A percentile compares a stretch with the other conserved stretches of the same genome.
Evolutionary conservation across 23 red algal species (phyloP).

Genomic region (Chondrus crispus): DNA sequence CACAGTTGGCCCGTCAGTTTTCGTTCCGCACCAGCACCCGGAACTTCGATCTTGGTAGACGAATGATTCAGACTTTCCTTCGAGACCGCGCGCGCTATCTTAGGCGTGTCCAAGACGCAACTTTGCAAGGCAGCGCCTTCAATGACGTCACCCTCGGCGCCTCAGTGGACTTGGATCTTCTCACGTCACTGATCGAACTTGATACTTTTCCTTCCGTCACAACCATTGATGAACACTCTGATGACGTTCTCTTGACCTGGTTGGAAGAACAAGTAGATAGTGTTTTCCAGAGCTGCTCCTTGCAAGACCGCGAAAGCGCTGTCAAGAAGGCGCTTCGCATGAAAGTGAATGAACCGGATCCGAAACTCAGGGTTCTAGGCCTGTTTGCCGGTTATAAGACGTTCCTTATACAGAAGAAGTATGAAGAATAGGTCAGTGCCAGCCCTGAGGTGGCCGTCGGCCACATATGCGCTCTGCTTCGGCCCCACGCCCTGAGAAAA

Average conservation of each 20-base stretch:
- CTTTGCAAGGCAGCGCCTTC: not conserved
- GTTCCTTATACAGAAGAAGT: not conserved
- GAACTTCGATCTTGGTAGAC: not conserved
- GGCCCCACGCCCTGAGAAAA: not conserved
- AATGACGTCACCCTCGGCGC: not conserved
- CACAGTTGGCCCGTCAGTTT: not conserved
- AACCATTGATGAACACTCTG: not conserved
- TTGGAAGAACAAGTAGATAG: not conserved
- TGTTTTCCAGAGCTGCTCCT: not conserved
- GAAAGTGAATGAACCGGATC: not conserved
- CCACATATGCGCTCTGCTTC: not conserved
- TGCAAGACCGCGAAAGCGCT: not conserved
- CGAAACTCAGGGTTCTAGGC: not conserved
- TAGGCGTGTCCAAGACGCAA: not conserved
- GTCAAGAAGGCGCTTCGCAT: not conserved
- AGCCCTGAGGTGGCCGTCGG: not conserved
- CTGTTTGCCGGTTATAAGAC: not conserved
- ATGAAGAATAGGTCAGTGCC: not conserved
- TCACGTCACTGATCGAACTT: not conserved
- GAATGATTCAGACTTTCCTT: not conserved
- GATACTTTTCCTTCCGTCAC: not conserved
- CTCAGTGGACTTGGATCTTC: not conserved
- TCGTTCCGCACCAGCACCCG: not conserved
- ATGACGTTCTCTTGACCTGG: not conserved
- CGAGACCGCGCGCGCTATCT: not conserved